phyloP scores from a whole-genome alignment of 2,329 filamentous ascomycete species.

The Pseudogymnoascus sp. region DNA sequence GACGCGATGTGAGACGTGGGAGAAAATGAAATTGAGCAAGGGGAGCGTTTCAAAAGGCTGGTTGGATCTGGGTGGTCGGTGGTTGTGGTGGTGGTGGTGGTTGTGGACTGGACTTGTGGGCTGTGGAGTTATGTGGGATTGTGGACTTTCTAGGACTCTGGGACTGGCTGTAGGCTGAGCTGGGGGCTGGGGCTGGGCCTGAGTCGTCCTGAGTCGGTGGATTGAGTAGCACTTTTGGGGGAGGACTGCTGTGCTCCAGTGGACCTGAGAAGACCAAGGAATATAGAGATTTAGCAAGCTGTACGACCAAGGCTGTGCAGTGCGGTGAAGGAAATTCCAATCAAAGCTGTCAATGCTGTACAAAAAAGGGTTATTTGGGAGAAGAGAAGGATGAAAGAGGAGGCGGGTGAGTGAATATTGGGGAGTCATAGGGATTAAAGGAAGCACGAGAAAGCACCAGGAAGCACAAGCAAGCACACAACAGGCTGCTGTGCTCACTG shows the following conservation, averaged over 20 bases:
- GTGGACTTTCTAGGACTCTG: neutral
- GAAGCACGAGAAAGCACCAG: neutral
- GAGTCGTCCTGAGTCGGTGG: neutral
- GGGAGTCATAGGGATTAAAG: neutral
- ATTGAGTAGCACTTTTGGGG: neutral
- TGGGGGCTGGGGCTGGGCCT: neutral
- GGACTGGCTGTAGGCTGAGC: neutral
- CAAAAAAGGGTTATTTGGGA: slow-evolving; percentile 1
- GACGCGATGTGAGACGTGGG: slow-evolving; percentile 5
- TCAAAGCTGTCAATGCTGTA: neutral
- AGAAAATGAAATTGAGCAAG: slow-evolving; percentile 4
- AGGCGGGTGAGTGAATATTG: neutral
- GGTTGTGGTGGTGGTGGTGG: too few relatives aligned
- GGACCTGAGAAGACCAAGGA: neutral
- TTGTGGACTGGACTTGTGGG: neutral
- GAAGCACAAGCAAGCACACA: neutral
- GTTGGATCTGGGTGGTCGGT: neutral
- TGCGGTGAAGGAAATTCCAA: neutral
- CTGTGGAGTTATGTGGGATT: neutral
- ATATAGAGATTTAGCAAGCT: neutral
- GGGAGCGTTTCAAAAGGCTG: slow-evolving; percentile 6
- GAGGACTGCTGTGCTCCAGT: neutral
- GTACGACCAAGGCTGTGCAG: neutral
- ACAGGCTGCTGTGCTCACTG: neutral
- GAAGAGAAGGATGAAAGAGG: neutral